Evolutionary conservation across 768 basidiomycete genomes (phyloP), one percentile per base, ranked within the genome.

Genomic region (Boletus huronensis): DNA sequence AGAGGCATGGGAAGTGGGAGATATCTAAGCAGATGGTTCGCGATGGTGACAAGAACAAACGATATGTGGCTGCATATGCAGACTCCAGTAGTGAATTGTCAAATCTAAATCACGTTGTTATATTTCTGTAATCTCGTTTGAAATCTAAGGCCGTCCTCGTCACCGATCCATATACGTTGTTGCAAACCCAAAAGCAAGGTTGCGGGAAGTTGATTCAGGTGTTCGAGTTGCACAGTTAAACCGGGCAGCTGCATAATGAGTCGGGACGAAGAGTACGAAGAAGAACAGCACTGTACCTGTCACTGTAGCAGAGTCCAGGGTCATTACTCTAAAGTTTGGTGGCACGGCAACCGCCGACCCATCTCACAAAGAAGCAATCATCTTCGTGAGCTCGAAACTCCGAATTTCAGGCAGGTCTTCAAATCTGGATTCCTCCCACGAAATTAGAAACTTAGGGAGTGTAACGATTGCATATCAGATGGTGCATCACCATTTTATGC

Each of bases 1-100:
- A 49, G 69, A 70, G 28, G 62, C 64, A 19, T 69, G 66, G 68
- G 69, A 69, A 28, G 17, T 52, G 14, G 61, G 64, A 5, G 64
- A 70, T 17, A 62, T 69, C 36, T 69, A 19, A 32, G 21, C 17
- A n/a, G 35, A 39, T n/a, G 3, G 29, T 7, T 3, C 5, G 3
- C 19, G 36, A 35, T 19, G 48, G 31, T 11, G 13, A 35, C 17
- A 5, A 21, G 26, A 25, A 32, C 17, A 25, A 47, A 26, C 16
- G 14, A 55, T 3, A 25, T 16, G 28, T 25, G 6, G 16, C 34
- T 41, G 26, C 2, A 14, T 25, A 25, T 25, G 23, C 23, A 2
- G 21, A 2, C 16, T 21, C 2, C 29, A 14, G n/a, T n/a, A n/a
- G n/a, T n/a, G 26, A 28, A 25, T 25, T 42, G 23, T 42, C 14